phyloP scores from a whole-genome alignment of 129 eudicot genomes.

The Flaveria sonorensis region DNA sequence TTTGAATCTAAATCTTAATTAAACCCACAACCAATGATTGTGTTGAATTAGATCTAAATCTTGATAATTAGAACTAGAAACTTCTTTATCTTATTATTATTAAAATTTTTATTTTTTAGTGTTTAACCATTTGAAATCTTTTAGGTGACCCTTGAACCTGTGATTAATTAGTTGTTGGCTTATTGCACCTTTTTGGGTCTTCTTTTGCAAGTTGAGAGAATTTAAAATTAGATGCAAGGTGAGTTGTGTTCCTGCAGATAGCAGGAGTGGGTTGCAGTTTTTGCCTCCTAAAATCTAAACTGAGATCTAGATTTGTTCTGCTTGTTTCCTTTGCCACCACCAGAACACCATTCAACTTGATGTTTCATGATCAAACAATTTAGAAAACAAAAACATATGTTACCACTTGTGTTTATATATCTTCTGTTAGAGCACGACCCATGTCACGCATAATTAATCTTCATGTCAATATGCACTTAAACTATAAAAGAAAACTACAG shows the following conservation, averaged over 20 bases:
- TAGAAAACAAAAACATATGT: neutral
- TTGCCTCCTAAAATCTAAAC: constrained; percentile 35
- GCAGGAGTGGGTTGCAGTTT: constrained; percentile 33
- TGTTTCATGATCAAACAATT: neutral
- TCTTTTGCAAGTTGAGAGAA: constrained; percentile 27
- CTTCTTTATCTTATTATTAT: constrained; percentile 8
- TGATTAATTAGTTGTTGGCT: constrained; percentile 7
- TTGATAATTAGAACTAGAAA: constrained; percentile 24
- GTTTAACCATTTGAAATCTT: constrained; percentile 12
- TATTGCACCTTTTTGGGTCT: constrained; percentile 19
- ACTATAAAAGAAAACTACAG: neutral
- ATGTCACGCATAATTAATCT: neutral
- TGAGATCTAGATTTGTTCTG: constrained; percentile 32
- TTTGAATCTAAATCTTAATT: constrained; percentile 27
- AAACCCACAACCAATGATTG: constrained; percentile 14
- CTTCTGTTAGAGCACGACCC: neutral
- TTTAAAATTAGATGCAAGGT: constrained; percentile 21
- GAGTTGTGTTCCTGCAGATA: constrained; percentile 35
- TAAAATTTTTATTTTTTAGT: neutral
- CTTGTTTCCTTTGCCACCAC: constrained; percentile 22
- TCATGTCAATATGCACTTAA: neutral
- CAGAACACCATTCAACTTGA: neutral
- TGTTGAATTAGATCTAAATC: constrained; percentile 23
- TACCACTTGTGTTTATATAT: neutral
- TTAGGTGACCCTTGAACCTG: constrained; percentile 7